Base-by-base conservation (phyloP, 441 rosid species). In the Dalechampia spathulata region DNA sequence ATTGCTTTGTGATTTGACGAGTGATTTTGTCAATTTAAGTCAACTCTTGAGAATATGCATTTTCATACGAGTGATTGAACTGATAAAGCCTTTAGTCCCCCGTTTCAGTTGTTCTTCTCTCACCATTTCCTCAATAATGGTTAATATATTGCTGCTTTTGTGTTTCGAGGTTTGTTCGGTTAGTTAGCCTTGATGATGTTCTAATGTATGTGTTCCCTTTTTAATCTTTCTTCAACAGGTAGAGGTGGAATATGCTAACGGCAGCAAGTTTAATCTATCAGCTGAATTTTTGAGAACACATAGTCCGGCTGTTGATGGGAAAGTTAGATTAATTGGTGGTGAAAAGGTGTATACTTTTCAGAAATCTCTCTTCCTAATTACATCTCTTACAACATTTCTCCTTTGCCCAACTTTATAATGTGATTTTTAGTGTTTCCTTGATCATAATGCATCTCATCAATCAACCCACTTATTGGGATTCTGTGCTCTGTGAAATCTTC, bases 301-400 rank as follows among this genome's bases (percentile, higher is more conserved):
- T 34, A 90, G 96, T 64, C 96, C 90, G n/a, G 96, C 97, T 68
- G 97, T 83, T 52, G 97, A 93, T 71, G 96, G 86, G 25, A 93
- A 87, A 81, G 58, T 83, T 56, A 84, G 95, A 59, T 82, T 96
- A 58, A 50, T 93, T 6, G 83, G 85, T 26, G 91, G 91, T 72
- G 90, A 90, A 58, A 93, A 90, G 99, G 97, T 93, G 97, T 93
- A 52, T 49, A 40, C 1, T 41, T 15, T 5, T 20, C 50, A 27
- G 4, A 11, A 30, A 12, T 14, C 14, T 38, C 14, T 53, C 41
- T 40, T 66, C 10, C 7, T 2, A 0, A 3, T 41, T 4, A 8
- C 34, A 8, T 4, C 34, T 30, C 34, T 4, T 30, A 30, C n/a
- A 38, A 38, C n/a, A 9, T 38, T 38, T 38, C 42, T 6, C 39